Base-by-base conservation (phyloP, 108 stramenopile genomes). In the Pinguiococcus pyrenoidosus region DNA sequence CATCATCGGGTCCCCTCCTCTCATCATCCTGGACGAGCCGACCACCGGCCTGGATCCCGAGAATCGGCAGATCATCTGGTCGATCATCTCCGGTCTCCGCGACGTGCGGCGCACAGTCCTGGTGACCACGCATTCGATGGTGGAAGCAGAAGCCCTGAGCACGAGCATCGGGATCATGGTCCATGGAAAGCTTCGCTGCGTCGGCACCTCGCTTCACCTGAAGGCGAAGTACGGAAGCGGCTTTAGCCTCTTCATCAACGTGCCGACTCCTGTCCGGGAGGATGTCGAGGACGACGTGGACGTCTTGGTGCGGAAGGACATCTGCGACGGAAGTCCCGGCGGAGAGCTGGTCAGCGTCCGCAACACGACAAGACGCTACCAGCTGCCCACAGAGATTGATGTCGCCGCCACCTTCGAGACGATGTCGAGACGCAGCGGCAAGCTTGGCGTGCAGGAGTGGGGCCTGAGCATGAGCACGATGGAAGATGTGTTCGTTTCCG, bases 11-110 rank as follows among this genome's bases (percentile, higher is more conserved):
- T 35, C 41, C 29, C 12, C 26, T 12, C 51, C 51, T 10, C 39
- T 53, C 16, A 27, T 60, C 12, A 24, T 60, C n/a, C 12, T 52
- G 9, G 59, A 60, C 29, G 49, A 60, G 43, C 48, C 48, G 50
- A 51, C 17, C 13, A 32, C 33, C 4, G 49, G 46, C 26, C 23
- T 20, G 48, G 49, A 37, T 47, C 48, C 3, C n/a, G 49, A 16
- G 30, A 44, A 25, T 30, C 1, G 16, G 32, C 0, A 48, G 37
- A 24, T 34, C 34, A 26, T 49, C 36, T 36, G 47, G 21, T 14
- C 35, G 10, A 37, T 45, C 18, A 18, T 6, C 30, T 46, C 28
- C 22, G 46, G n/a, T n/a, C n/a, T n/a, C n/a, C n/a, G n/a, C n/a
- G n/a, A n/a, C n/a, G 30, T 30, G 12, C 28, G 21, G n/a, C 22